Evolutionary conservation across 768 basidiomycete genomes (phyloP), one percentile per base, ranked within the genome.

Genomic region (Flagelloscypha sp.): DNA sequence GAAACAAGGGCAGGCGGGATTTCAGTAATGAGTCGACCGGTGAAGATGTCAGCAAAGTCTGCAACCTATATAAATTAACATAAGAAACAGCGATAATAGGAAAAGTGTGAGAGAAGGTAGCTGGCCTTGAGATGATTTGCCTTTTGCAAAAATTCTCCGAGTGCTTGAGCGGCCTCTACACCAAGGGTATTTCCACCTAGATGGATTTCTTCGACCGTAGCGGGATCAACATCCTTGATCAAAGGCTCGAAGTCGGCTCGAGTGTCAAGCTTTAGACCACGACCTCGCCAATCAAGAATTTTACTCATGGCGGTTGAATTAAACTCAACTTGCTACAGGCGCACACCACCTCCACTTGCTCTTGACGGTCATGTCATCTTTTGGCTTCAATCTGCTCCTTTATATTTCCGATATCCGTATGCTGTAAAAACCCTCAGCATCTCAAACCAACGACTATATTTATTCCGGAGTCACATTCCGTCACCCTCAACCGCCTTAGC

Each of bases 41-140:
- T 97, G 64, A 99, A 99, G 60, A 99, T 93, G 62, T 97, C 94
- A 20, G 89, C 84, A 45, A 97, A 86, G 65, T 98, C 82, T 47
- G 93, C 94, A 40, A 94, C 65, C 95, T 98, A 54, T 19, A 30
- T 30, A 27, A 13, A 17, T 24, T 25, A n/a, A 33, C 27, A 36
- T 13, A 20, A 28, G 46, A 34, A 42, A 36, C 27, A n/a, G 15
- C 25, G 20, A 28, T 38, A 17, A 5, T 21, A 24, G 36, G 23
- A 32, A 25, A n/a, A 24, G 19, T 22, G 34, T 7, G 24, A 19
- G 12, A 11, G 2, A 34, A 1, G 3, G n/a, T 20, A 6, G 54
- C 71, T 35, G 42, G 88, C 93, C 72, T 79, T 82, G 32, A 98
- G 58, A 2, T 57, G 61, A 24, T 69, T 62, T 17, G 88, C 76